These are phyloP conservation scores for Clitopilus passeckerianus DNA, from an alignment of 768 basidiomycete genomes.

Conservation along the genomic window DNA sequence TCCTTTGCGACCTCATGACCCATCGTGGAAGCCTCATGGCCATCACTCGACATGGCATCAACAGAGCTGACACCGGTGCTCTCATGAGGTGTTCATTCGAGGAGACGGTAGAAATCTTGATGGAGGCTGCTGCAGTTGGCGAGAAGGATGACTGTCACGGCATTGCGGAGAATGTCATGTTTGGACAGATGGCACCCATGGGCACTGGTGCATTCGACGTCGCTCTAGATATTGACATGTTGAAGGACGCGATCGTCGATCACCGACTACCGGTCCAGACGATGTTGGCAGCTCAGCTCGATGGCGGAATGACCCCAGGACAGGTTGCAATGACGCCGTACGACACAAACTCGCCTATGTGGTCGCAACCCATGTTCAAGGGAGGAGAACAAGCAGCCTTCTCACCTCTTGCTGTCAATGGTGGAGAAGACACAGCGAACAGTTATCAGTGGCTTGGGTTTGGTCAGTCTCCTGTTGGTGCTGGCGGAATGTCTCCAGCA, in stretches of 20 bases:
- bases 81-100: constrained; percentile 99
- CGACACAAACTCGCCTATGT: constrained; percentile 84
- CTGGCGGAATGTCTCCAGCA: constrained; percentile 86
- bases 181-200: constrained; percentile 99
- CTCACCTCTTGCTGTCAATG: constrained; percentile 89
- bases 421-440: constrained; percentile 69
- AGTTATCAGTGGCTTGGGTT: constrained; percentile 71
- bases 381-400: constrained; percentile 81
- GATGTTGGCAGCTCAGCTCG: constrained; percentile 71
- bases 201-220: constrained; percentile 97
- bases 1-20: constrained; percentile 99
- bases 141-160: constrained; percentile 99
- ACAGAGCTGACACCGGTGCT: constrained; percentile 97
- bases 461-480: constrained; percentile 81
- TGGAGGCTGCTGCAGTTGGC: constrained; percentile 97
- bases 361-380: constrained; percentile 72
- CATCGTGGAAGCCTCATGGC: constrained; percentile 94
- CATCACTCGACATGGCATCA: constrained; percentile 99
- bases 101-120: constrained; percentile 97
- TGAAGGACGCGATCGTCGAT: constrained; percentile 97
- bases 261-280: constrained; percentile 86
- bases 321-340: constrained; percentile 97
- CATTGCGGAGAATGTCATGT: constrained; percentile 98
- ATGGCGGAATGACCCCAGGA: constrained; percentile 88
- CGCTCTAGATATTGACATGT: constrained; percentile 93